Conservation (phyloP, 176 grass and related monocot species). For the Carex littledalei region DNA sequence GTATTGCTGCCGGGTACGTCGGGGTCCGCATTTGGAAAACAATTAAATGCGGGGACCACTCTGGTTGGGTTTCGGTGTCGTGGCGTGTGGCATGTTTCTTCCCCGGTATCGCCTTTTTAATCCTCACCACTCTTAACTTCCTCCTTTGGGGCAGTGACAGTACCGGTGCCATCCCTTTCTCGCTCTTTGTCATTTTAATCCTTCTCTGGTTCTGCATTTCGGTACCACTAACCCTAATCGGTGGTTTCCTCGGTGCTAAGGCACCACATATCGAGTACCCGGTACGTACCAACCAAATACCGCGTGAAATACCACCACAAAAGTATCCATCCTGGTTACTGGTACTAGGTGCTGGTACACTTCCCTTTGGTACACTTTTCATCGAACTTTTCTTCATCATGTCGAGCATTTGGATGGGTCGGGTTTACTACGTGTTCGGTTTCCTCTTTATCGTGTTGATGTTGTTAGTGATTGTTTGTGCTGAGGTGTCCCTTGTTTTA, state of each 20-base stretch:
- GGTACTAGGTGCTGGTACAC: slow-evolving; percentile 39
- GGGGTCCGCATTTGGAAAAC: slow-evolving; percentile 45
- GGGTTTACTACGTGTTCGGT: slow-evolving; percentile 46
- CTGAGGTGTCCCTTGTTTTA: slow-evolving; percentile 42
- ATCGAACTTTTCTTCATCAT: slow-evolving; percentile 55
- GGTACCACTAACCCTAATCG: slow-evolving; percentile 36
- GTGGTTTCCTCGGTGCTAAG: slow-evolving; percentile 34
- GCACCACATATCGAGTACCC: slow-evolving; percentile 35
- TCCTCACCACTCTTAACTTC: slow-evolving; percentile 38
- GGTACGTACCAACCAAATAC: slow-evolving; percentile 42
- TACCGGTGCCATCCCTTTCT: slow-evolving; percentile 42
- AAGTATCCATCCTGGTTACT: slow-evolving; percentile 44
- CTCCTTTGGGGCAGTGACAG: slow-evolving; percentile 44
- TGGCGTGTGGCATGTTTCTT: slow-evolving; percentile 55
- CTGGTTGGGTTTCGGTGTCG: slow-evolving; percentile 37
- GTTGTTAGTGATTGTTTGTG: slow-evolving; percentile 38
- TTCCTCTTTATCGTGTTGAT: slow-evolving; percentile 41
- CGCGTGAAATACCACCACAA: slow-evolving; percentile 34
- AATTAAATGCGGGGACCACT: slow-evolving; percentile 29
- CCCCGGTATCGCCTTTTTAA: slow-evolving; percentile 42
- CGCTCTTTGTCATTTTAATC: slow-evolving; percentile 32
- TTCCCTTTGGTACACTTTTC: slow-evolving; percentile 51
- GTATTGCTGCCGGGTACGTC: slow-evolving; percentile 40
- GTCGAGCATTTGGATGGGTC: slow-evolving; percentile 51
- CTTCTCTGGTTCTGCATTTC: slow-evolving; percentile 51